phyloP scores from a whole-genome alignment of 768 basidiomycete species.

The Auricularia sp. region DNA sequence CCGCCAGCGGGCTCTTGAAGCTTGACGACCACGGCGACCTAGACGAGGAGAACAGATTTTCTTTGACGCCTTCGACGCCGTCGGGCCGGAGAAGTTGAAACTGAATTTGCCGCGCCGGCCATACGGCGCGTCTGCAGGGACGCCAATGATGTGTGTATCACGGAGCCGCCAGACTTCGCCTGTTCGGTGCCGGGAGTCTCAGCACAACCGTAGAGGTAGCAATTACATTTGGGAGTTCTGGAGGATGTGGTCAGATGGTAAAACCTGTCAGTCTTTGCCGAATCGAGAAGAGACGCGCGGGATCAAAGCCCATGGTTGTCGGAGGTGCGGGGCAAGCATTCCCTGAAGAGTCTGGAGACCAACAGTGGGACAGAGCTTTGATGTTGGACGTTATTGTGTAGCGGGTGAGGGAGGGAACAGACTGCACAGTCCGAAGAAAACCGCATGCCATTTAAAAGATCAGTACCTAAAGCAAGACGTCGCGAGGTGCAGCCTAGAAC shows the following conservation, averaged over 20 bases:
- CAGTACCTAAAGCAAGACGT: too few relatives aligned
- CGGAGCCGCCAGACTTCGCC: too few relatives aligned
- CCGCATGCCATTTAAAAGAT: too few relatives aligned
- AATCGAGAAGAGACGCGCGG: background rate
- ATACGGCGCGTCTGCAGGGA: conserved; percentile 34
- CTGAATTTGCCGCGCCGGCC: conserved; percentile 48
- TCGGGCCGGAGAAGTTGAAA: conserved; percentile 59
- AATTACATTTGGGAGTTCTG: background rate
- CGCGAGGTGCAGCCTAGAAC: too few relatives aligned
- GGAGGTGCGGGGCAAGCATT: too few relatives aligned
- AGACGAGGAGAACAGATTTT: conserved; percentile 52
- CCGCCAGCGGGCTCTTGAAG: background rate
- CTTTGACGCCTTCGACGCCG: conserved; percentile 37
- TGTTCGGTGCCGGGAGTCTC: background rate
- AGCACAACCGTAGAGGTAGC: background rate
- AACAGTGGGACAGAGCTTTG: too few relatives aligned
- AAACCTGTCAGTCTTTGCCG: background rate
- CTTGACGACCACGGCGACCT: conserved; percentile 48
- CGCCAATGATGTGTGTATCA: conserved; percentile 9
- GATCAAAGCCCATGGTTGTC: background rate
- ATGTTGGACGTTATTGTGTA: too few relatives aligned
- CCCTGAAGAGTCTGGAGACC: too few relatives aligned
- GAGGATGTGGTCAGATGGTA: background rate
- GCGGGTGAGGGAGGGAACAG: too few relatives aligned
- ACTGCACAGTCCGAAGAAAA: too few relatives aligned